Evolutionary conservation across 2,329 filamentous ascomycete species (phyloP).

Genomic region (Zymoseptoria passerinii): DNA sequence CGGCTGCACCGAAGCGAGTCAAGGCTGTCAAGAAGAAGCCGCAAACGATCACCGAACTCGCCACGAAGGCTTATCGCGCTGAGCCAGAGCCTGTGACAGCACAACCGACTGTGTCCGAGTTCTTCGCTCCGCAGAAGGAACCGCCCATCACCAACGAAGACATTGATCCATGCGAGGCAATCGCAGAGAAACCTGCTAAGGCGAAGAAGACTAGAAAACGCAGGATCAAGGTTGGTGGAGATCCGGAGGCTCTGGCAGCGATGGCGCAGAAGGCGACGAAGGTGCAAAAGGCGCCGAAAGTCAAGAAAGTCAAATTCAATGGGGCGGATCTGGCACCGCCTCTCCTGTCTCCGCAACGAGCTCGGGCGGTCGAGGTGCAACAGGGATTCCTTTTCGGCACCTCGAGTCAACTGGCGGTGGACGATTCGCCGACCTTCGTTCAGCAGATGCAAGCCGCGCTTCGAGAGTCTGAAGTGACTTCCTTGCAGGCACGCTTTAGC

Average conservation of each 20-base stretch:
- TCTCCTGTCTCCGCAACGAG: slow-evolving; percentile 61
- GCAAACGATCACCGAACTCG: slow-evolving; percentile 68
- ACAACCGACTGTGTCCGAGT: slow-evolving; percentile 37
- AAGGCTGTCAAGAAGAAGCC: slow-evolving; percentile 55
- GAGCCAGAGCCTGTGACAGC: slow-evolving; percentile 13
- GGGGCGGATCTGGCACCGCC: slow-evolving; percentile 13
- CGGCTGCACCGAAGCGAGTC: slow-evolving; percentile 17
- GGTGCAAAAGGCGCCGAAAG: slow-evolving; percentile 21
- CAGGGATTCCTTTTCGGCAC: slow-evolving; percentile 82
- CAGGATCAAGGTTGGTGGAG: slow-evolving; percentile 10
- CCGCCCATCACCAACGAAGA: neutral
- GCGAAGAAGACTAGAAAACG: slow-evolving; percentile 23
- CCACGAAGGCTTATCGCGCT: slow-evolving; percentile 59
- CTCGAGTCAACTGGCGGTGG: slow-evolving; percentile 69
- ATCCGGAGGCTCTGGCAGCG: neutral
- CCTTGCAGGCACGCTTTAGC: slow-evolving; percentile 11
- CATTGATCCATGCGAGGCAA: neutral
- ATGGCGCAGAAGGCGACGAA: slow-evolving; percentile 1
- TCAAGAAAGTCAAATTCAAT: slow-evolving; percentile 23
- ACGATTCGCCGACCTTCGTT: slow-evolving; percentile 60
- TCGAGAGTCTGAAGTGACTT: slow-evolving; percentile 44
- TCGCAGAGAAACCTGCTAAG: slow-evolving; percentile 3
- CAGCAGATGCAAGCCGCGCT: slow-evolving; percentile 56
- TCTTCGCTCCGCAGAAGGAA: slow-evolving; percentile 28
- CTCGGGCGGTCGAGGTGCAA: slow-evolving; percentile 54